Evolutionary conservation across 768 basidiomycete genomes (phyloP).

Genomic region (Phylloporus rhodoxanthus): DNA sequence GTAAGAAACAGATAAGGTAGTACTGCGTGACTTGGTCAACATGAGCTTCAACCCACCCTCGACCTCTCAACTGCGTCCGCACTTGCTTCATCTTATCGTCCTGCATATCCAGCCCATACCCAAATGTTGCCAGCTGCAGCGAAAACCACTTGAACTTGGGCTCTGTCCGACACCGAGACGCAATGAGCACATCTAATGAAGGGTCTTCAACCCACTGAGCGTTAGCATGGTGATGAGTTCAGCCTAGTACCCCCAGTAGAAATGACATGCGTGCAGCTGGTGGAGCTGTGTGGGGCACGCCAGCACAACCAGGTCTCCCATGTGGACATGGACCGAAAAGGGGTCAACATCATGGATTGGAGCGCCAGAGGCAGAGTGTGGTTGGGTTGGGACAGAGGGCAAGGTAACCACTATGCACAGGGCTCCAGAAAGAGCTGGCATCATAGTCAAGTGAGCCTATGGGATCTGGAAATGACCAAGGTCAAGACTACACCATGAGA

Average conservation of each 20-base stretch:
- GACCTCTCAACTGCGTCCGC: conserved; percentile 13
- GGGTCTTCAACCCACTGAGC: conserved; percentile 13
- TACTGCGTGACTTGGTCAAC: conserved; percentile 19
- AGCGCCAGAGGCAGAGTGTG: conserved; percentile 22
- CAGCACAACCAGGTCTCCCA: conserved; percentile 16
- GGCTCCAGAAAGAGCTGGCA: conserved; percentile 26
- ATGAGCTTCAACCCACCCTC: conserved; percentile 20
- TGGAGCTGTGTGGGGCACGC: conserved; percentile 19
- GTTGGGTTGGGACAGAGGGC: conserved; percentile 24
- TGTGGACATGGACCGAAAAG: conserved; percentile 18
- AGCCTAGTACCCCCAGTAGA: conserved; percentile 26
- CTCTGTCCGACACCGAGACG: conserved; percentile 17
- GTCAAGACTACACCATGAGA: conserved; percentile 28
- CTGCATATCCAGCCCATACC: conserved; percentile 26
- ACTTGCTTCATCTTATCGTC: conserved; percentile 24
- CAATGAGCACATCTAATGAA: conserved; percentile 25
- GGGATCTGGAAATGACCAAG: conserved; percentile 24
- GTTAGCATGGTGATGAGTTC: conserved; percentile 24
- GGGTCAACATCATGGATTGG: conserved; percentile 15
- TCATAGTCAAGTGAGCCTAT: conserved; percentile 28
- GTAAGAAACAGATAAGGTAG: conserved; percentile 3
- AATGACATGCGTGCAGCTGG: conserved; percentile 14
- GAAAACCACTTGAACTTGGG: conserved; percentile 15
- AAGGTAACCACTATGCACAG: conserved; percentile 27
- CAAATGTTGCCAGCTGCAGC: conserved; percentile 25